A percentile compares a stretch with the other conserved stretches of the same genome.
Evolutionary conservation across 139 green algal species (phyloP).

Genomic region (Chlamydomonas asymmetrica): DNA sequence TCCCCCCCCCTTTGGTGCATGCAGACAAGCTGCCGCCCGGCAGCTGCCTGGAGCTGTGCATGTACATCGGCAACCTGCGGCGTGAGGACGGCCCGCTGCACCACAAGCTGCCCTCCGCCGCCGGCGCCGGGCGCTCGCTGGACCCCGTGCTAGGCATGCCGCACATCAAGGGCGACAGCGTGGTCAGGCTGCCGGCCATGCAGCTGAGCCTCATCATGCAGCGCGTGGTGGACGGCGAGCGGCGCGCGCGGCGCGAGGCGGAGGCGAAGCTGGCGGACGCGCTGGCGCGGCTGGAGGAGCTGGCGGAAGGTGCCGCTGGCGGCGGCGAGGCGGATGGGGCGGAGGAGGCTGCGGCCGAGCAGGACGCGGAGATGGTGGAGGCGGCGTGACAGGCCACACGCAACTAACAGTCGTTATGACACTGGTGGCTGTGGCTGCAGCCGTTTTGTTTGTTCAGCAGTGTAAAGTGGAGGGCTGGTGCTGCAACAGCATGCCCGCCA

Average conservation of each 20-base stretch:
- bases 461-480: background rate
- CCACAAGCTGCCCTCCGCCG: background rate
- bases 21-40: constrained; percentile 14
- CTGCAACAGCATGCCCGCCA: background rate
- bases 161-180: background rate
- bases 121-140: background rate
- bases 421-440: too few species aligned
- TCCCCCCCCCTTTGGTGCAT: too few species aligned
- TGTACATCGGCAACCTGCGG: constrained; percentile 25
- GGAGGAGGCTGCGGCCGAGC: background rate
- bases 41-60: constrained; percentile 20
- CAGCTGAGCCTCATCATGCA: constrained; percentile 7
- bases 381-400: background rate
- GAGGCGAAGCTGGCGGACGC: background rate
- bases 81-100: too few species aligned
- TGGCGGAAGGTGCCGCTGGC: constrained; percentile 1
- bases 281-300: constrained; percentile 2
- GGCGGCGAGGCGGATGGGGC: background rate
- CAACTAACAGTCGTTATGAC: too few species aligned
- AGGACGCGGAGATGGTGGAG: background rate
- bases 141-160: background rate
- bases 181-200: constrained; percentile 5
- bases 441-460: background rate
- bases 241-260: background rate
- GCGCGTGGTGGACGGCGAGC: constrained; percentile 3